Evolutionary conservation across 2,329 filamentous ascomycete species (phyloP), one percentile per base, ranked within the genome.

Genomic region (Aspergillus fumigatus): DNA sequence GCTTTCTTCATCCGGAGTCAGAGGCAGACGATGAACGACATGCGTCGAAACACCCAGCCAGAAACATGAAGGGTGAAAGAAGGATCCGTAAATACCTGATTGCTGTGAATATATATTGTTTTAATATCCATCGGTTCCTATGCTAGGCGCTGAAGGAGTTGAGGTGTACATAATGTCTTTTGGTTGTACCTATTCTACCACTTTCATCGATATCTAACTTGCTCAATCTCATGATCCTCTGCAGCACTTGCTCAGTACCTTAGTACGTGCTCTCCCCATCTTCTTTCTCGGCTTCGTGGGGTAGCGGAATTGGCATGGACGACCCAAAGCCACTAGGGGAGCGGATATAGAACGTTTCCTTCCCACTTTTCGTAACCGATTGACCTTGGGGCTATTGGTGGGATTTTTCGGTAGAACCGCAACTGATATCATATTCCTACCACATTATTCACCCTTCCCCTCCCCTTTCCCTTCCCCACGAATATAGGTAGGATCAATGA

Each of bases 11-110:
- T 55, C 57, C 10, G 54, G 51, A 1, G 56, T 38, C 52, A 54
- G n/a, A 35, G 60, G 25, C 64, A 62, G 53, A 59, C 45, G 4
- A 35, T 65, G 55, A 54, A 63, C n/a, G 65, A 63, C 27, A 59
- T 57, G 56, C 19, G 58, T 66, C 19, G 66, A 61, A 23, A 61
- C 63, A 21, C 56, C 56, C 29, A 56, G 50, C n/a, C 52, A 53
- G 45, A 62, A 58, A 29, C 43, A 55, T 40, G 52, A 60, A 47
- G 63, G 58, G 49, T 61, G 32, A 25, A 60, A 62, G 56, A 56
- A 48, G 49, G 57, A 32, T 26, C 17, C 25, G 29, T 35, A n/a
- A 26, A 21, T 25, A 38, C 29, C 23, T 25, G 27, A 35, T 53
- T 49, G 32, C 27, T 50, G 38, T 40, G 32, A 8, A 51, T 53